Conservation (phyloP, 2,329 filamentous ascomycete species). For the Apiospora koreana region DNA sequence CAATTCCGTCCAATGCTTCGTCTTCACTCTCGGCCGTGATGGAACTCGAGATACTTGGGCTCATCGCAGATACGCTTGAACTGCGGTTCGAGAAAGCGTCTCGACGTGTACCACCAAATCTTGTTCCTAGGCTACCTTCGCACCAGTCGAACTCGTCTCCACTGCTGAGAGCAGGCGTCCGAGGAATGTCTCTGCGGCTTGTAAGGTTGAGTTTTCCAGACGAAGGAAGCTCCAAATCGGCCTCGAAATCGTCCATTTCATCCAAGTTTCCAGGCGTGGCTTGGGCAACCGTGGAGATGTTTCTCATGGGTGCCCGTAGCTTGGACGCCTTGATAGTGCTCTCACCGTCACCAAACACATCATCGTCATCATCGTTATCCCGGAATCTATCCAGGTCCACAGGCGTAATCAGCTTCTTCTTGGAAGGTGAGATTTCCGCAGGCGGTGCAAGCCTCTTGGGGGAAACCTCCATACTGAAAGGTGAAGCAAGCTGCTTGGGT, state of each 20-base stretch:
- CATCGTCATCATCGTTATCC: constrained; percentile 57
- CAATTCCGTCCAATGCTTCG: constrained; percentile 85
- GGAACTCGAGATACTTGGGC: constrained; percentile 89
- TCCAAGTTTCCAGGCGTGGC: constrained; percentile 56
- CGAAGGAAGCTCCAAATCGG: constrained; percentile 70
- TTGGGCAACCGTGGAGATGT: constrained; percentile 50
- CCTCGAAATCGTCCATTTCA: constrained; percentile 68
- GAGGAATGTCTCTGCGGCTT: constrained; percentile 61
- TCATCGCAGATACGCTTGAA: constrained; percentile 85
- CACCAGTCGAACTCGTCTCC: constrained; percentile 89
- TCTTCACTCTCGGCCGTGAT: constrained; percentile 92
- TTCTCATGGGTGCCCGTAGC: constrained; percentile 24
- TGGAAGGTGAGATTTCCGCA: neutral
- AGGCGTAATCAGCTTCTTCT: neutral
- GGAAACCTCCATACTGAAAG: neutral
- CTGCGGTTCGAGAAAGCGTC: constrained; percentile 79
- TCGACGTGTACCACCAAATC: constrained; percentile 82
- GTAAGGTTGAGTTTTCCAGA: constrained; percentile 67
- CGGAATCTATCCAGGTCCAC: constrained; percentile 65
- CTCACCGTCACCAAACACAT: constrained; percentile 63
- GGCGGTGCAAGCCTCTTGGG: neutral
- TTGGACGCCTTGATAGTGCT: constrained; percentile 71
- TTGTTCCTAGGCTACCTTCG: constrained; percentile 88
- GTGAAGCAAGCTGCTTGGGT: constrained; percentile 29
- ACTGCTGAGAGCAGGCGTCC: constrained; percentile 58